A percentile compares a stretch with the other conserved stretches of the same genome.
phyloP scores from a whole-genome alignment of 805 yeast species.

The Yarrowia osloensis region DNA sequence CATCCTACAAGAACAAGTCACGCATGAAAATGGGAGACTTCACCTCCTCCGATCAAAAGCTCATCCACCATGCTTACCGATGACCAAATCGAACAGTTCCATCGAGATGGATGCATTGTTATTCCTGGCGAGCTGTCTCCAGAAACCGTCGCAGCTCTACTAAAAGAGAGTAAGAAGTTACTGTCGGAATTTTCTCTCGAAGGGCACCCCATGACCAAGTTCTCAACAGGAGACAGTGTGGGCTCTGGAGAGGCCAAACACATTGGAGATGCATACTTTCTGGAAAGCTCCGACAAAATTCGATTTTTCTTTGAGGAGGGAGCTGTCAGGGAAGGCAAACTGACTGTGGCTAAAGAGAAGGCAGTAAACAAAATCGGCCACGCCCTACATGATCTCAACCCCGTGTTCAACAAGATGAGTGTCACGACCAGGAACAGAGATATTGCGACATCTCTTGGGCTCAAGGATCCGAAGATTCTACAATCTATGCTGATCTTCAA shows the following conservation, averaged over 20 bases:
- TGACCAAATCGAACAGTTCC: constrained; percentile 54
- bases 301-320: constrained; percentile 73
- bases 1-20: no score
- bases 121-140: constrained; percentile 55
- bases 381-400: constrained; percentile 63
- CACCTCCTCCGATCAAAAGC: background rate
- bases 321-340: constrained; percentile 54
- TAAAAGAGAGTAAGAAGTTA: constrained; percentile 50
- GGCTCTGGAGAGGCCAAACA: constrained; percentile 52
- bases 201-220: constrained; percentile 68
- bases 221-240: constrained; percentile 54
- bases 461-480: constrained; percentile 66
- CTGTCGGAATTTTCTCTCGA: constrained; percentile 53
- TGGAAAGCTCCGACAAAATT: constrained; percentile 68
- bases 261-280: constrained; percentile 72
- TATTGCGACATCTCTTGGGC: constrained; percentile 56
- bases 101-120: constrained; percentile 60
- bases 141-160: constrained; percentile 47
- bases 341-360: constrained; percentile 53
- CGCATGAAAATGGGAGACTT: no score
- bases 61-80: constrained; percentile 42
- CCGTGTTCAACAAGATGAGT: constrained; percentile 53
- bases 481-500: constrained; percentile 81
- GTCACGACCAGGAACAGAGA: constrained; percentile 52
- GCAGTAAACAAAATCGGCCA: constrained; percentile 81